Percentiles rank a stretch among this genome's conserved stretches.
These are phyloP conservation scores for Gaultheria prostrata DNA, from an alignment of 148 eudicot species.

Conservation along the genomic window DNA sequence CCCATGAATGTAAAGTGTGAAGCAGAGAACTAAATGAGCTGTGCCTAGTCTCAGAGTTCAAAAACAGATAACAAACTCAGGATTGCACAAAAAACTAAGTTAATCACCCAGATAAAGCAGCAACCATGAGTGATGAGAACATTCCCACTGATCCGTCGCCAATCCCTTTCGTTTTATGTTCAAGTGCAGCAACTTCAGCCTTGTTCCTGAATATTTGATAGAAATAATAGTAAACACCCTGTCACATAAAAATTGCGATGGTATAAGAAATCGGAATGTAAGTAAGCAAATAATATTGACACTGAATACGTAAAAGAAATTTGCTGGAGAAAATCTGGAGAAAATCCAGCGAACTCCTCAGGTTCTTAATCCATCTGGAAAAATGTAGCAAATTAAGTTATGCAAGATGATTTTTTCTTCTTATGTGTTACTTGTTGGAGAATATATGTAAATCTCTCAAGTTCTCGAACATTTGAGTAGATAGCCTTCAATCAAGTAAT, in stretches of 20 bases:
- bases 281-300: not conserved
- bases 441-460: not conserved
- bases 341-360: not conserved
- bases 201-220: conserved; percentile 97
- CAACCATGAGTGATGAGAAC: conserved; percentile 87
- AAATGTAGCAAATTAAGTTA: not conserved
- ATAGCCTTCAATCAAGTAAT: not conserved
- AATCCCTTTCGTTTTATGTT: conserved; percentile 60
- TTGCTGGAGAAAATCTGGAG: not conserved
- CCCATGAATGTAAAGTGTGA: not conserved
- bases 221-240: conserved; percentile 99
- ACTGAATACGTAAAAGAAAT: not conserved
- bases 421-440: not conserved
- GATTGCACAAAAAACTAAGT: not conserved
- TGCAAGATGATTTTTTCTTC: not conserved
- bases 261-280: conserved; percentile 41
- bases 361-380: not conserved
- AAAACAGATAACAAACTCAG: conserved; percentile 5
- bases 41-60: not conserved
- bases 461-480: not conserved
- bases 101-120: conserved; percentile 92
- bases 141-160: conserved; percentile 99
- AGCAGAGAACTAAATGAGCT: not conserved
- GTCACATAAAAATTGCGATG: conserved; percentile 47
- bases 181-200: conserved; percentile 81